Base-by-base conservation (phyloP, 768 basidiomycete species). In the Auriculariales sp. region DNA sequence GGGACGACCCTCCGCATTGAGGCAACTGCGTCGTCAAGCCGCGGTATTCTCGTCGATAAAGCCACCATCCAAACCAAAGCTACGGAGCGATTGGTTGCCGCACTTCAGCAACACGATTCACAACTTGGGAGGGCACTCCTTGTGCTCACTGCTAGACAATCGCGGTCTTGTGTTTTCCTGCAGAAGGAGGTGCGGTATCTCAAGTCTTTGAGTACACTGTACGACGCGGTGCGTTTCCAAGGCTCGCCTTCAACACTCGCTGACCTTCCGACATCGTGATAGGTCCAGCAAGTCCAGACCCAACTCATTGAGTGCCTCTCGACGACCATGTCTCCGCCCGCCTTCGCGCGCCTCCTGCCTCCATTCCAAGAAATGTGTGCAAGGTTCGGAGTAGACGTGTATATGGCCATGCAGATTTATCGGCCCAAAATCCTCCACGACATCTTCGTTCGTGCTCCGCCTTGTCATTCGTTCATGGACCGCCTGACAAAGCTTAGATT, bases 381-480 rank as follows among this genome's bases (percentile, higher is more conserved):
- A 47, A 71, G 72, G 32, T 98, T 84, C 63, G 86, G 83, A 5
- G 78, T 99, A 39, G 78, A 81, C 52, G 78, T 85, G 31, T 77
- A 86, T 11, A 81, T 95, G 50, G 89, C 91, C 48, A 95, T 98
- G 87, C 90, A 93, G 60, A 83, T 98, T 51, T 75, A 89, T 32
- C 78, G 95, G 14, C 92, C 94, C 12, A 80, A 84, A 49, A 68
- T 87, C 36, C 78, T 85, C 77, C 81, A 15, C 54, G 67, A 67
- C 15, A 34, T 47, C 24, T 25, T 53, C n/a, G 33, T 34, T 25
- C 31, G 32, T 50, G 39, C 22, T 22, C 22, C 7, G 15, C n/a
- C 6, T 15, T 22, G 6, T 36, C 7, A 33, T n/a, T n/a, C 11
- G 32, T 6, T 11, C 35, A 22, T 11, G 10, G 35, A 22, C 35